A percentile compares a stretch with the other conserved stretches of the same genome.
These are phyloP conservation scores for Chrysoporthe puriensis DNA, from an alignment of 2,329 filamentous ascomycete genomes.

Conservation along the genomic window DNA sequence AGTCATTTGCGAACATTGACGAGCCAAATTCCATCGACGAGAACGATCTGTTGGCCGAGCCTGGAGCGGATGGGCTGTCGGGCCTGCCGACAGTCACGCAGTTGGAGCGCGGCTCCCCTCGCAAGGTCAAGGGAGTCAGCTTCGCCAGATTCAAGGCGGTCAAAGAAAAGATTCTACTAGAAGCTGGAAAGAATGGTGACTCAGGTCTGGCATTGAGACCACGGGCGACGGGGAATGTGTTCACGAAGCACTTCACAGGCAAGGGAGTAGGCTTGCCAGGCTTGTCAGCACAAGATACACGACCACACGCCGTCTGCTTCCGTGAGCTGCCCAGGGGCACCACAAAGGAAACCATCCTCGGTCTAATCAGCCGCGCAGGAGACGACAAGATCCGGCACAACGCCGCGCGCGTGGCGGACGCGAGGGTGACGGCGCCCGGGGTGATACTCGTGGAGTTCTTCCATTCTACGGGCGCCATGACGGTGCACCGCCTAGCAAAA, in stretches of 20 bases:
- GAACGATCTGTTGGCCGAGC: background rate
- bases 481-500: background rate
- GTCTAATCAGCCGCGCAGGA: background rate
- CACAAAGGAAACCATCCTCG: slow-evolving; percentile 1
- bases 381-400: background rate
- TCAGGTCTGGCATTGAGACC: no score
- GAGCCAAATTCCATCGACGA: background rate
- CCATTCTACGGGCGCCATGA: background rate
- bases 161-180: background rate
- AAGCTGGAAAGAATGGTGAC: background rate
- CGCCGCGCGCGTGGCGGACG: slow-evolving; percentile 1
- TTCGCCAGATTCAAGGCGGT: background rate
- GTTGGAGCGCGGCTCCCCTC: background rate
- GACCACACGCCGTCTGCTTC: background rate
- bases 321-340: background rate
- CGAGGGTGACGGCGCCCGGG: background rate
- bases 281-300: background rate
- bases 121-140: background rate
- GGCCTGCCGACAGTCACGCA: background rate
- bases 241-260: background rate
- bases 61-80: background rate
- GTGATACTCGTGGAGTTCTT: background rate
- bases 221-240: background rate
- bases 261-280: background rate
- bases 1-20: background rate